Percentiles rank a stretch among this genome's conserved stretches.
Conservation (phyloP, 106 monocot species). For the Dioscorea dumetorum region DNA sequence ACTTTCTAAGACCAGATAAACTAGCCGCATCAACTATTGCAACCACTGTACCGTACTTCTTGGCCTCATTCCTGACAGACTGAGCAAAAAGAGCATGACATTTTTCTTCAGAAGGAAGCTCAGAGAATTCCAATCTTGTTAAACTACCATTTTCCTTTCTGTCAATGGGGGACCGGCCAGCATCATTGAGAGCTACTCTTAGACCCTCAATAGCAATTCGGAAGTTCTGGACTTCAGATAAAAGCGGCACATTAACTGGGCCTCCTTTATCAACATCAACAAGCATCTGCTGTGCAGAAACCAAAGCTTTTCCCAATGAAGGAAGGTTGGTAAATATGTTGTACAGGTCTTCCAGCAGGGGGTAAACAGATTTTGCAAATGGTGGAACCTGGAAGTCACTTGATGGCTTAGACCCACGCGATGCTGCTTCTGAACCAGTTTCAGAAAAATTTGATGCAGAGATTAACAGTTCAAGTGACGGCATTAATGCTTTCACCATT, state of each 20-base stretch:
- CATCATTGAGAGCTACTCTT: slow-evolving; percentile 56
- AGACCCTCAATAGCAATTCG: slow-evolving; percentile 62
- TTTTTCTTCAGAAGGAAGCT: slow-evolving; percentile 71
- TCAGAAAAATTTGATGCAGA: slow-evolving; percentile 13
- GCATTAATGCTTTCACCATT: slow-evolving; percentile 46
- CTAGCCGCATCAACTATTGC: slow-evolving; percentile 74
- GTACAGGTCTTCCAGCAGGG: slow-evolving; percentile 50
- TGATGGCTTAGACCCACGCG: slow-evolving; percentile 15
- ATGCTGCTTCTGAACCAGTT: slow-evolving; percentile 1
- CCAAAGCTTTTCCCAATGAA: slow-evolving; percentile 39
- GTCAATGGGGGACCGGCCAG: slow-evolving; percentile 32
- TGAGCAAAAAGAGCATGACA: slow-evolving; percentile 60
- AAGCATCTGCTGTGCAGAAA: slow-evolving; percentile 62
- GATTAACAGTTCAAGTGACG: slow-evolving; percentile 26
- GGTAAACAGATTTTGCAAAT: slow-evolving; percentile 53
- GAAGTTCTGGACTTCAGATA: slow-evolving; percentile 54
- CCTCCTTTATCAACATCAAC: slow-evolving; percentile 39
- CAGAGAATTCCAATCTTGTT: slow-evolving; percentile 28
- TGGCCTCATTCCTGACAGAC: slow-evolving; percentile 46
- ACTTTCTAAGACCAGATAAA: slow-evolving; percentile 60
- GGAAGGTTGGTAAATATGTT: slow-evolving; percentile 53
- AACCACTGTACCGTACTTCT: slow-evolving; percentile 65
- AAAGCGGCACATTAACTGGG: slow-evolving; percentile 26
- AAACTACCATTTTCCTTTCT: slow-evolving; percentile 16
- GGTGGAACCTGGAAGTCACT: slow-evolving; percentile 38